Conservation (phyloP, 768 basidiomycete species). For the Trametes punicea region DNA sequence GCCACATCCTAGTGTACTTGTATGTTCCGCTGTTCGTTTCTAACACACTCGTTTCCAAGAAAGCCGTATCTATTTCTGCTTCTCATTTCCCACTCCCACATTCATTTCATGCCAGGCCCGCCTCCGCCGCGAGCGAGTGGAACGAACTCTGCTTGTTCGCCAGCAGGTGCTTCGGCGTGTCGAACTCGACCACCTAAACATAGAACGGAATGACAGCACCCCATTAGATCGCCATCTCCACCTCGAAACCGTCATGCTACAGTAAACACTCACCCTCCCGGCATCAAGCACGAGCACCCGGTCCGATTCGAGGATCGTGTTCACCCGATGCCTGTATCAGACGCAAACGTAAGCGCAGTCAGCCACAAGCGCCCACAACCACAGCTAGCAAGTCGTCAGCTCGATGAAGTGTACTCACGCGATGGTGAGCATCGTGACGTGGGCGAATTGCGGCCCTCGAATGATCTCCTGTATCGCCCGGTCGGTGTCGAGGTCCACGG, state of each 20-base stretch:
- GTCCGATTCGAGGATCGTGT: conserved; percentile 81
- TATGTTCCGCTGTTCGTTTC: no score
- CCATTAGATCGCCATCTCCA: conserved; percentile 11
- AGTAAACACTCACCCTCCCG: conserved; percentile 50
- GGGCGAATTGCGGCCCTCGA: conserved; percentile 68
- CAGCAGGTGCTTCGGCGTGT: conserved; percentile 63
- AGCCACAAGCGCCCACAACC: background rate
- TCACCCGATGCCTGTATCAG: conserved; percentile 61
- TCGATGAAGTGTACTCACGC: conserved; percentile 49
- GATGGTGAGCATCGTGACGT: conserved; percentile 84
- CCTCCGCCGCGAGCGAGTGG: conserved; percentile 62
- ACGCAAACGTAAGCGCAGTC: background rate
- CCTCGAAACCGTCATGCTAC: background rate
- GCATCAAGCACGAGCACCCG: conserved; percentile 78
- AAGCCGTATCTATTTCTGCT: background rate
- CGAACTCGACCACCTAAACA: conserved; percentile 69
- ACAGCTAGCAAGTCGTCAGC: background rate
- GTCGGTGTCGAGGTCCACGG: conserved; percentile 90
- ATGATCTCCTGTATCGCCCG: conserved; percentile 86
- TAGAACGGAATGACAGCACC: background rate
- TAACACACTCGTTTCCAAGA: background rate
- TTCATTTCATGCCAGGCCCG: conserved; percentile 37
- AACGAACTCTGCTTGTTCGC: conserved; percentile 55
- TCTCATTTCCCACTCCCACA: background rate
- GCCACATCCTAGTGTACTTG: no score